Evolutionary conservation across 2,329 filamentous ascomycete species (phyloP), one percentile per base, ranked within the genome.

Genomic region (Metarhizium humberi): DNA sequence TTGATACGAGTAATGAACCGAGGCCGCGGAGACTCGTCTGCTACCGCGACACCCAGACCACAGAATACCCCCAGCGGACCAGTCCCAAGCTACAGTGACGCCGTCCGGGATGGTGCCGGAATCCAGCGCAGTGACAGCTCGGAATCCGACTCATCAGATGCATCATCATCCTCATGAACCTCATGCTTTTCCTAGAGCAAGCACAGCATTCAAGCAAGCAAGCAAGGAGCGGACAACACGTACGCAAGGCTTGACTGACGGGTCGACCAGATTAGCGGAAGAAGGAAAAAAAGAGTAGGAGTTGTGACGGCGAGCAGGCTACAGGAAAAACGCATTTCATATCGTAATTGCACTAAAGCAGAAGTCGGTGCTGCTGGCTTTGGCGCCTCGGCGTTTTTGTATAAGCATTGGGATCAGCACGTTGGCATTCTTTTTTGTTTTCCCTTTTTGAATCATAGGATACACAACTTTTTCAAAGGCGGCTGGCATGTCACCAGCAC

Each of bases 1-100:
- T 63, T 83, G 54, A 79, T 81, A 38, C 71, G 72, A 34, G 71
- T 77, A 4, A 69, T 77, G 60, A 77, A 76, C 56, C 77, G 78
- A 53, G 79, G 72, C 57, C 74, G 80, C 25, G 77, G 75, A 3
- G 71, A 69, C 49, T 82, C 81, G 1, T 65, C 77, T 60, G 71
- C 73, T 0, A 75, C 77, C 4, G 60, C 65, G 7, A 53, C 62
- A 11, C 58, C 67, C 52, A 48, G 62, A 59, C 64, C 57, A 57
- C 59, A 55, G 34, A 18, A 13, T 45, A 38, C 46, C 48, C 59
- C 57, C 42, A 86, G 88, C 29, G 45, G 25, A 11, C 88, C 90
- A 0, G 91, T 94, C 59, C 90, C 90, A 2, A 92, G 83, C 63
- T 95, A 95, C 67, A 88, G 85, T 67, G 88, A 89, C 57, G 90